These are phyloP conservation scores for Endoconidiophora laricicola DNA, from an alignment of 2,329 filamentous ascomycete genomes.

Conservation along the genomic window DNA sequence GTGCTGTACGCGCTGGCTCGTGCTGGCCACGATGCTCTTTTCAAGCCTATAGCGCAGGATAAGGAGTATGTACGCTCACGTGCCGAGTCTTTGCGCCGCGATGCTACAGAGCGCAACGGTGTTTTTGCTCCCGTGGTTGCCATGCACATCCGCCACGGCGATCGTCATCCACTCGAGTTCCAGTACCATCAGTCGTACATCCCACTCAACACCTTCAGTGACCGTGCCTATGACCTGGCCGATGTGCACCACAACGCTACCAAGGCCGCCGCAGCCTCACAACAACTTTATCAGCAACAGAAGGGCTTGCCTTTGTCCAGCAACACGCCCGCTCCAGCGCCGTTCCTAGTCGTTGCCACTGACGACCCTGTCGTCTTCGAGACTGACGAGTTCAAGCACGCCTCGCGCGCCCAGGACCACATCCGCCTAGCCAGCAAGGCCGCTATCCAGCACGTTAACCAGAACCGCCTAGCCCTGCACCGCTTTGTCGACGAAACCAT, in stretches of 20 bases:
- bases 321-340: slow-evolving; percentile 15
- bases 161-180: slow-evolving; percentile 59
- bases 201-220: slow-evolving; percentile 51
- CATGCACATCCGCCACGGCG: slow-evolving; percentile 65
- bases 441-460: slow-evolving; percentile 24
- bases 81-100: slow-evolving; percentile 20
- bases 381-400: slow-evolving; percentile 41
- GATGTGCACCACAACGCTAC: slow-evolving; percentile 30
- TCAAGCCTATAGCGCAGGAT: slow-evolving; percentile 51
- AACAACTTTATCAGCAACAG: slow-evolving; percentile 17
- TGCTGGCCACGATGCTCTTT: slow-evolving; percentile 56
- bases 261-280: slow-evolving; percentile 19
- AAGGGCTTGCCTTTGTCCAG: background rate
- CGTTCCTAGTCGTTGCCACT: slow-evolving; percentile 51
- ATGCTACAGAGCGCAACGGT: slow-evolving; percentile 27
- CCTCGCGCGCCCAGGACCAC: slow-evolving; percentile 52
- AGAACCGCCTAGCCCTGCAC: slow-evolving; percentile 35
- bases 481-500: slow-evolving; percentile 59
- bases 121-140: slow-evolving; percentile 36
- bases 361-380: slow-evolving; percentile 66
- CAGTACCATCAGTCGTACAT: slow-evolving; percentile 67
- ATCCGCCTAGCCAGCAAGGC: slow-evolving; percentile 58
- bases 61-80: slow-evolving; percentile 45
- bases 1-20: slow-evolving; percentile 53
- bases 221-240: slow-evolving; percentile 40